phyloP scores from a whole-genome alignment of 1,284 basidiomycete species.

The Polyporus tsugae region DNA sequence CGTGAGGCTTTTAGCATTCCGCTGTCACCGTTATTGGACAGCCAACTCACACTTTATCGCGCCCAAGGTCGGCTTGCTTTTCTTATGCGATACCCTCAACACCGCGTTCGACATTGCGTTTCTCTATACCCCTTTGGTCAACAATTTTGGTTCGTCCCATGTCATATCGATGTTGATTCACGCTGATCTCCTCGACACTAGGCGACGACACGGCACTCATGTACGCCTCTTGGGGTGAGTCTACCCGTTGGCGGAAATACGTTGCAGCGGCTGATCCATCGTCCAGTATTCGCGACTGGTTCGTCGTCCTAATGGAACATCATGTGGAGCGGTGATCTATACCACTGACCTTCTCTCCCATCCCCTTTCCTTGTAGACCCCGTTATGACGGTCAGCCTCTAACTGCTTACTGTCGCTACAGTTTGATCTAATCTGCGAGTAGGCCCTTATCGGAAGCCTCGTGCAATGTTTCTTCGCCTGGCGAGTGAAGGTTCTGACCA shows the following conservation, averaged over 20 bases:
- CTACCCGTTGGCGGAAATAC: too few relatives aligned
- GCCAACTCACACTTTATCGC: slow-evolving; percentile 5
- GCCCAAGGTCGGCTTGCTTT: slow-evolving; percentile 46
- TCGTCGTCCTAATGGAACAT: neutral
- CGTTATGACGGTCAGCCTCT: slow-evolving; percentile 42
- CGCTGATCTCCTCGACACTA: slow-evolving; percentile 7
- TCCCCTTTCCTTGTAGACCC: slow-evolving; percentile 36
- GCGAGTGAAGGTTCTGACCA: slow-evolving; percentile 49
- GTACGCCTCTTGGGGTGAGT: slow-evolving; percentile 45
- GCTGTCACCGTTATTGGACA: neutral
- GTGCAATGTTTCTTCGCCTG: slow-evolving; percentile 55
- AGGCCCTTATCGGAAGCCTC: slow-evolving; percentile 49
- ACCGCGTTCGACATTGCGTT: slow-evolving; percentile 49
- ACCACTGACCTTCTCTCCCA: neutral
- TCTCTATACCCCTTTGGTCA: slow-evolving; percentile 46
- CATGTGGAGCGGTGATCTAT: neutral
- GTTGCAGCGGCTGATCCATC: neutral
- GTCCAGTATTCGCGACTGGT: slow-evolving; percentile 46
- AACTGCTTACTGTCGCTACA: neutral
- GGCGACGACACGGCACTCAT: slow-evolving; percentile 38
- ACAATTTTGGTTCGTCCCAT: slow-evolving; percentile 45
- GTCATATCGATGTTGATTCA: neutral
- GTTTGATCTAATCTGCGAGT: neutral
- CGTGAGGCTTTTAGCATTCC: slow-evolving; percentile 32
- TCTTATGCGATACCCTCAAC: slow-evolving; percentile 50